Evolutionary conservation across 257 asterid species (phyloP).

Genomic region (Solanum pinnatisectum): DNA sequence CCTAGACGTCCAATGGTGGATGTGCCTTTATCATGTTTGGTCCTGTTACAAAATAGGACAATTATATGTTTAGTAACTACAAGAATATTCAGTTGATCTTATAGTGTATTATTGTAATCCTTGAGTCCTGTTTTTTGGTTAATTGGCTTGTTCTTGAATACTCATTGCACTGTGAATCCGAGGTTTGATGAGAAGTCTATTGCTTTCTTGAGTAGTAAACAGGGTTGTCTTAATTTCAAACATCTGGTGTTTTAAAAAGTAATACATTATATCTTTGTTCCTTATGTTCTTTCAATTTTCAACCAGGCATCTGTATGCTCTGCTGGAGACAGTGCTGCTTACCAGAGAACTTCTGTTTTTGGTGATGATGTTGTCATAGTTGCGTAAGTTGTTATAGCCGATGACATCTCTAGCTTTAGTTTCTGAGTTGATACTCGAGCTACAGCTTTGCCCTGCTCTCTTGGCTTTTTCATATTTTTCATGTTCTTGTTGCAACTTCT

Average conservation of each 20-base stretch:
- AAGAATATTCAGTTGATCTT: not conserved
- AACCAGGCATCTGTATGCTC: constrained; percentile 72
- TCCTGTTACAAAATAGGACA: not conserved
- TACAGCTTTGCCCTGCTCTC: not conserved
- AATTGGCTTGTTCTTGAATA: not conserved
- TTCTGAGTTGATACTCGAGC: not conserved
- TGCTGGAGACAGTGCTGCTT: constrained; percentile 96
- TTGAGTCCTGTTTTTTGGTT: not conserved
- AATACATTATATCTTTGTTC: not conserved
- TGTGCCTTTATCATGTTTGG: not conserved
- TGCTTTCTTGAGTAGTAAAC: not conserved
- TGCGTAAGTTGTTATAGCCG: constrained; percentile 55
- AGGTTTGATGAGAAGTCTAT: not conserved
- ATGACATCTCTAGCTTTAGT: not conserved
- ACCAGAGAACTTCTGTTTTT: constrained; percentile 72
- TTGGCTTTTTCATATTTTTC: not conserved
- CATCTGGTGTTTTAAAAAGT: not conserved
- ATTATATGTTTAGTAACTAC: not conserved
- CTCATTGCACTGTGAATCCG: not conserved
- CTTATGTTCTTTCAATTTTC: constrained; percentile 4
- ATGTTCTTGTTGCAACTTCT: not conserved
- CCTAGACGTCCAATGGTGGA: not conserved
- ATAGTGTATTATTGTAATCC: not conserved
- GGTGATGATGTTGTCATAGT: constrained; percentile 97
- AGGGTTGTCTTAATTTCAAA: not conserved